Conservation (phyloP, 805 yeast genomes). For the Lipomyces yamadae region DNA sequence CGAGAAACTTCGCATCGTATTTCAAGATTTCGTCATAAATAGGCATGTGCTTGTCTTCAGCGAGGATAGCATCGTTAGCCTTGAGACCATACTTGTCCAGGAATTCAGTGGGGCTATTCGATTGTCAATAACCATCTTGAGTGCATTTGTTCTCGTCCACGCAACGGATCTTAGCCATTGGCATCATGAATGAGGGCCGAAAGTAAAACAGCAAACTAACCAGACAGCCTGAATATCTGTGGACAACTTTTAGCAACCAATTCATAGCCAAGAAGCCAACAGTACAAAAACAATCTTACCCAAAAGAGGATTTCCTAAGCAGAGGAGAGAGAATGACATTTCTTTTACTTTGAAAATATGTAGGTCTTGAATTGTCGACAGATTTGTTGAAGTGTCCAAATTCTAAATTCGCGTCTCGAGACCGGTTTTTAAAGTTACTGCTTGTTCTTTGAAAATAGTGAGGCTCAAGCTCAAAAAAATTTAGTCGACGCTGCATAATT, state of each 20-base stretch:
- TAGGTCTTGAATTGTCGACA: background rate
- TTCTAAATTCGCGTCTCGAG: background rate
- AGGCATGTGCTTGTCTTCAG: slow-evolving; percentile 81
- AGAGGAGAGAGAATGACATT: slow-evolving; percentile 34
- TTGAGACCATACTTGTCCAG: slow-evolving; percentile 81
- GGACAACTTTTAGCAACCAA: slow-evolving; percentile 7
- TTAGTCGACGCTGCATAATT: background rate
- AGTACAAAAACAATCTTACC: slow-evolving; percentile 24
- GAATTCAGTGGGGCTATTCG: slow-evolving; percentile 37
- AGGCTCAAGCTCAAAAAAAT: no score
- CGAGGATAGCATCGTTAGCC: slow-evolving; percentile 91
- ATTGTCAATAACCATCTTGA: background rate
- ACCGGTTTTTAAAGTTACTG: background rate
- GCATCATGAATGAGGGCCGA: no score
- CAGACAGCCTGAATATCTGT: slow-evolving; percentile 39
- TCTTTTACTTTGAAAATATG: background rate
- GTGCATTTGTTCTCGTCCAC: background rate
- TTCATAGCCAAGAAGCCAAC: background rate
- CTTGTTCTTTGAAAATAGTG: no score
- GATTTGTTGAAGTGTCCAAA: background rate
- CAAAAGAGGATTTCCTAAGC: slow-evolving; percentile 40
- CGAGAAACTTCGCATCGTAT: slow-evolving; percentile 70
- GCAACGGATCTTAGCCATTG: background rate
- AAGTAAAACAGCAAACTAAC: slow-evolving; percentile 17
- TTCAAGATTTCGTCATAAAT: slow-evolving; percentile 77